Evolutionary conservation across 257 asterid species (phyloP), one percentile per base, ranked within the genome.

Genomic region (Plectranthus barbatus): DNA sequence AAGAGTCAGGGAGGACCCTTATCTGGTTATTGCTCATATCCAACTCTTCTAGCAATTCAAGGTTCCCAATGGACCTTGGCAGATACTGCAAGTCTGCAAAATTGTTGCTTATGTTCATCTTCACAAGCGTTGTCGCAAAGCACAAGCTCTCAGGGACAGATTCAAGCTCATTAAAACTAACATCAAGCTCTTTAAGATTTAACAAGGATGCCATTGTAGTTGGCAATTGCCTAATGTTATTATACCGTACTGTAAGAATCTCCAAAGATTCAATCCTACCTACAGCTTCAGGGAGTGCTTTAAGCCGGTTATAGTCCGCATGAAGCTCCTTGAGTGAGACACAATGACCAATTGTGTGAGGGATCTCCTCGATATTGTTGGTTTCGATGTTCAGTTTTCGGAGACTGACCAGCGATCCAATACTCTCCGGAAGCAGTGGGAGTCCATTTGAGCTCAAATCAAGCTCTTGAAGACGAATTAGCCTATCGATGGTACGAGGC

Each of bases 221-320:
- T 6, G 97, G 97, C 78, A 90, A 63, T 41, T 78, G 87, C 67
- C 72, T 76, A 39, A 90, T 70, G 63, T 90, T 90, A 65, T 90
- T 90, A 64, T 90, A 90, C 17, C 97, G 83, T 34, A 81, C 85
- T 9, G 97, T 68, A n/a, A 90, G 76, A 60, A 84, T 65, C 81
- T 90, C 97, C 67, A 90, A 65, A 8, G 94, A 71, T 52, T 69
- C 85, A 20, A 90, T 81, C 62, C 79, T 58, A 36, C 97, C 97
- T 11, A 90, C 83, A 19, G 97, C 97, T 76, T 90, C 97, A 5
- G 97, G 97, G 3, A 90, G 86, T 1, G 97, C 97, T 81, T 86
- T 90, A 20, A 90, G 90, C 40, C 81, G 64, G 61, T 90, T 90
- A 70, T 90, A 90, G 63, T 90, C 97, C 1, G 84, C 94, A 20